Evolutionary conservation across 1,284 basidiomycete genomes (phyloP), one percentile per base, ranked within the genome.

Genomic region (Singerocomus inundabilis): DNA sequence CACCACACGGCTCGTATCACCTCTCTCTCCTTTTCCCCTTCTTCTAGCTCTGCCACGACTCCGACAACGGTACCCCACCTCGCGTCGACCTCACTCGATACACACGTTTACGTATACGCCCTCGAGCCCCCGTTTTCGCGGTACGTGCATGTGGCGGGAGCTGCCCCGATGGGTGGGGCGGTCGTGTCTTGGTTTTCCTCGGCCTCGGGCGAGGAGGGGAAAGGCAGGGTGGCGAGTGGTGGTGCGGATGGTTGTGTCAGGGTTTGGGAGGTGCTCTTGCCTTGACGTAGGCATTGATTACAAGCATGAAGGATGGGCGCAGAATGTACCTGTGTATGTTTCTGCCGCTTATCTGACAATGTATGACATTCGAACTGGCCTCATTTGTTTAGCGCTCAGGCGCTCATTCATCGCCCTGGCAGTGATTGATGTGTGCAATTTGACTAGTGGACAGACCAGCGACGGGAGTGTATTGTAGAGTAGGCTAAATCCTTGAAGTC

Each of bases 101-200:
- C 94, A 26, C 84, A 93, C 61, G 83, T 97, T 8, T 97, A 93
- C 66, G 72, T 98, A 34, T 98, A 93, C 86, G 86, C 85, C 58
- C 82, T 92, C 33, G 77, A 78, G 50, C 86, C 87, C 56, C 86
- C 88, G 11, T 73, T 84, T 68, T 85, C 83, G 24, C 55, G 49
- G 71, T 91, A 90, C 59, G 83, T 94, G 36, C 79, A 85, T 12
- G 84, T 97, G 69, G 90, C 88, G 74, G 93, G 93, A 55, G 90
- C 90, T 1, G 84, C 83, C 36, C 82, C 89, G 3, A 89, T 91
- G 18, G 92, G 93, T 6, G 86, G 92, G 0, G 86, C 84, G 52
- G 80, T 80, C 21, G 92, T 94, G 13, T 74, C 84, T 35, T 98
- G 94, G 93, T 62, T 88, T n/a, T 77, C 40, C 9, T n/a, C n/a